Conservation (phyloP, 352 stramenopile species). For the Globisporangium canariense region DNA sequence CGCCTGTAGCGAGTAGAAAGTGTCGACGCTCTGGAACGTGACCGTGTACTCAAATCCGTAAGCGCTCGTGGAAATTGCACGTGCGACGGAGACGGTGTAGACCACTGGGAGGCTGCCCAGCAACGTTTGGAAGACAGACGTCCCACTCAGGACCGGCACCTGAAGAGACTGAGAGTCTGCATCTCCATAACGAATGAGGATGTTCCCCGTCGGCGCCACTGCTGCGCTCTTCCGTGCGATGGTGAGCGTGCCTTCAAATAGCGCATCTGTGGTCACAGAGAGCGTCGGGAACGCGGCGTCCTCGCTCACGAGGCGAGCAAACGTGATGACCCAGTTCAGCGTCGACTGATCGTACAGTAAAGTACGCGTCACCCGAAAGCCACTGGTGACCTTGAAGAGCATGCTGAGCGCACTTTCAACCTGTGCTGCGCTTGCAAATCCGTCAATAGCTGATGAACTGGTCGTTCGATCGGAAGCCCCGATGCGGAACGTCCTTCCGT, state of each 20-base stretch:
- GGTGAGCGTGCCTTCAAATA: slow-evolving; percentile 44
- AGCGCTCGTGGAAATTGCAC: slow-evolving; percentile 14
- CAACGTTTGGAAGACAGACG: slow-evolving; percentile 27
- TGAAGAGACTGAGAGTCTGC: slow-evolving; percentile 12
- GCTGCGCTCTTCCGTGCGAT: slow-evolving; percentile 13
- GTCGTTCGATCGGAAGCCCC: slow-evolving; percentile 15
- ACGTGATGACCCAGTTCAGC: slow-evolving; percentile 59
- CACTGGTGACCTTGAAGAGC: slow-evolving; percentile 24
- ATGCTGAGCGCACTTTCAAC: slow-evolving; percentile 43
- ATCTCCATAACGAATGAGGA: slow-evolving; percentile 46
- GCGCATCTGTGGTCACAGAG: slow-evolving; percentile 21
- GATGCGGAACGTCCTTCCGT: slow-evolving; percentile 44
- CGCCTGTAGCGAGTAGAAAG: slow-evolving; percentile 29
- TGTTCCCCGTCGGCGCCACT: slow-evolving; percentile 29
- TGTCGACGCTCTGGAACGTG: slow-evolving; percentile 51
- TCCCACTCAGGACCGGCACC: slow-evolving; percentile 21
- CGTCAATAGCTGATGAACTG: slow-evolving; percentile 30
- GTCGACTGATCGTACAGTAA: slow-evolving; percentile 29
- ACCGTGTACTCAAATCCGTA: slow-evolving; percentile 53
- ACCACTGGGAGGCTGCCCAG: slow-evolving; percentile 32
- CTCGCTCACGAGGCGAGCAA: slow-evolving; percentile 31
- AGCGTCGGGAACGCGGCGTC: slow-evolving; percentile 38
- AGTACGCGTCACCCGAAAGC: slow-evolving; percentile 31
- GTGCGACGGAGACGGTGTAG: slow-evolving; percentile 28
- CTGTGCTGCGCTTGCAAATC: slow-evolving; percentile 41